Conservation (phyloP, 352 stramenopile genomes). For the Globisporangium orthogonon region DNA sequence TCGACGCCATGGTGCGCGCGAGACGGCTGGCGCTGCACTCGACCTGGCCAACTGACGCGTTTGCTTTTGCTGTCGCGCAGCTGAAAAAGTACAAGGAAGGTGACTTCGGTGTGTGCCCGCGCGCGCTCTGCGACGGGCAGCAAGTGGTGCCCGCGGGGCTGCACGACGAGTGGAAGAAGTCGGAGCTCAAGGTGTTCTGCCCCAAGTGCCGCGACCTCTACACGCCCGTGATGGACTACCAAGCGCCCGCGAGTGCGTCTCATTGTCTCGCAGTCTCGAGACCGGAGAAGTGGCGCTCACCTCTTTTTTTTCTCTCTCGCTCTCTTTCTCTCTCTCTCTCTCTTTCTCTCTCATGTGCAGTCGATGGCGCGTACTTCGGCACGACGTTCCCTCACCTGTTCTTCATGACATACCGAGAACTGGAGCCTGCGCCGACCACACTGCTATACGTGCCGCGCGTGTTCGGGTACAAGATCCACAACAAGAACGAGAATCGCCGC, state of each 20-base stretch:
- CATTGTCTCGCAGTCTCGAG: no score
- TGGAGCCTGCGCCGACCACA: constrained; percentile 76
- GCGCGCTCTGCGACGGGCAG: constrained; percentile 78
- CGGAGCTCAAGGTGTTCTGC: constrained; percentile 89
- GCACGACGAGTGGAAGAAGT: constrained; percentile 87
- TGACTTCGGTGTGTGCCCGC: constrained; percentile 84
- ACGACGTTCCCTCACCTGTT: constrained; percentile 98
- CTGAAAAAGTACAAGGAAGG: constrained; percentile 89
- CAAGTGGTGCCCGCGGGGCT: constrained; percentile 79
- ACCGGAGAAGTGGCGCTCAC: no score
- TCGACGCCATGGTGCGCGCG: constrained; percentile 76
- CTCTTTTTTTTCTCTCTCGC: no score
- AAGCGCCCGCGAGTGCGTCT: constrained; percentile 73
- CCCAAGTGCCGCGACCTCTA: constrained; percentile 87
- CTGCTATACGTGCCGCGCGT: constrained; percentile 87
- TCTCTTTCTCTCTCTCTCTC: constrained; percentile 1
- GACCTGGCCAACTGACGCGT: not conserved
- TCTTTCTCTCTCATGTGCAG: constrained; percentile 21
- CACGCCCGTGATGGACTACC: constrained; percentile 78
- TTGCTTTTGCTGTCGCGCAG: constrained; percentile 16
- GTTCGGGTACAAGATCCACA: constrained; percentile 92
- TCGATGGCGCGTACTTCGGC: constrained; percentile 97
- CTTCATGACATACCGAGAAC: constrained; percentile 96
- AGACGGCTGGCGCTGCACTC: not conserved
- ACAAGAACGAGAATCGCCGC: constrained; percentile 77